Base-by-base conservation (phyloP, 495 filamentous ascomycete genomes). In the Trichoderma gamsii region DNA sequence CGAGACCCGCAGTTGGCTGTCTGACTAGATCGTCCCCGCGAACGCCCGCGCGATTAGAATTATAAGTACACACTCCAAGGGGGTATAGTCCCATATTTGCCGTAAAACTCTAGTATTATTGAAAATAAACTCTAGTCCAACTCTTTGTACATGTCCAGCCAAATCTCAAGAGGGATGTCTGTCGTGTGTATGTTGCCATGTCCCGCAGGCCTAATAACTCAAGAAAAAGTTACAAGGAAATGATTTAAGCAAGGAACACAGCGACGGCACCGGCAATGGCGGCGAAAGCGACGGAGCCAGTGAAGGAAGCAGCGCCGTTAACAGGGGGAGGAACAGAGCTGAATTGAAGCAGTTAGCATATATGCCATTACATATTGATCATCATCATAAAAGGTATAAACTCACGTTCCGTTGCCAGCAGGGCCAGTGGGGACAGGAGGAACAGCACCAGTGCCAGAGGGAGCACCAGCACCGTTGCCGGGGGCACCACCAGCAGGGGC, bases 181-280 rank as follows among this genome's bases (percentile, higher is more conserved):
- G 67, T 64, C 63, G 43, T 66, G 49, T 68, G 27, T 27, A 43
- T 61, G 35, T 67, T 69, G 70, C 70, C 72, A 64, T 70, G 23
- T 67, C 71, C 72, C 68, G 69, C 59, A 65, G 71, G 70, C 75
- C 67, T 71, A 68, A 12, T 68, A 70, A 71, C 67, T 66, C 56
- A 73, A 73, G 71, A 66, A 67, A 66, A 72, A 72, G 68, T 68
- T 59, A 49, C 67, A 70, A 32, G 63, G 11, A 18, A 66, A 27
- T 43, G 59, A 76, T 75, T 81, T 86, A 86, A 73, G 79, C 81
- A 73, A 86, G 76, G 79, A 83, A 61, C 69, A 81, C 69, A 72
- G 83, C 83, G 68, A 75, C 80, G 69, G 81, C 71, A 77, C 82
- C 85, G 77, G 79, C 83, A 65, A 76, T 78, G 70, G 80, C 83